A percentile compares a stretch with the other conserved stretches of the same genome.
Conservation (phyloP, 352 stramenopile genomes). For the Halophytophthora batemanensis region DNA sequence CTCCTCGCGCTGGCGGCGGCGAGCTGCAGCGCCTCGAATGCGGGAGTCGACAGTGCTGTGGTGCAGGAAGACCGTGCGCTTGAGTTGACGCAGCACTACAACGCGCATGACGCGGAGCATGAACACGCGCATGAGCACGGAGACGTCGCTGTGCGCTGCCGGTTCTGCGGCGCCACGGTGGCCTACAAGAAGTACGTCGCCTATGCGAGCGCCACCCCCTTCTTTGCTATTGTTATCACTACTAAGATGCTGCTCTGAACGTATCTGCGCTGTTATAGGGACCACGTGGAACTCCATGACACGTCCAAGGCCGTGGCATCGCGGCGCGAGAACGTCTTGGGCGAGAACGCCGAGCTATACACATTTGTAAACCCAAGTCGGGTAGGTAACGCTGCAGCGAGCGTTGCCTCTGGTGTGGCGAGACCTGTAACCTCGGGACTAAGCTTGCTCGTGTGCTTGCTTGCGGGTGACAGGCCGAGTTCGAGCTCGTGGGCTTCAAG, state of each 20-base stretch:
- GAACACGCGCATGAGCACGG: slow-evolving; percentile 23
- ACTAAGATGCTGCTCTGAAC: neutral
- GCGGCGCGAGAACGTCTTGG: slow-evolving; percentile 45
- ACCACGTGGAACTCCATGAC: slow-evolving; percentile 70
- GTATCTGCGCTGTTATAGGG: slow-evolving; percentile 27
- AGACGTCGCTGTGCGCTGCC: slow-evolving; percentile 61
- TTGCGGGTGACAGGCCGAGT: slow-evolving; percentile 46
- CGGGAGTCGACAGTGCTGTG: slow-evolving; percentile 1
- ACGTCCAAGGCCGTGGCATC: slow-evolving; percentile 68
- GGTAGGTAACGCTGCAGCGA: slow-evolving; percentile 22
- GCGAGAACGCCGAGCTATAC: slow-evolving; percentile 53
- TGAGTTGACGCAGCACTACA: slow-evolving; percentile 12
- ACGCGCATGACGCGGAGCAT: slow-evolving; percentile 9
- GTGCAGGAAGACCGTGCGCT: slow-evolving; percentile 5
- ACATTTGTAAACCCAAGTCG: slow-evolving; percentile 76
- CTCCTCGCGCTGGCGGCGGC: slow-evolving; percentile 14
- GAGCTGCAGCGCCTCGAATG: slow-evolving; percentile 7
- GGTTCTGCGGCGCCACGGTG: slow-evolving; percentile 68
- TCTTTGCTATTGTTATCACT: neutral
- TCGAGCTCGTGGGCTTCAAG: slow-evolving; percentile 75
- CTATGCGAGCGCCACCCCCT: neutral
- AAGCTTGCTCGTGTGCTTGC: slow-evolving; percentile 1
- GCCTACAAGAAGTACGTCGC: slow-evolving; percentile 55
- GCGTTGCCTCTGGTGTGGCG: neutral
- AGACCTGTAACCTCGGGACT: neutral